phyloP scores from a whole-genome alignment of 805 yeast genomes.

The Tetrapisispora taiwanensis region DNA sequence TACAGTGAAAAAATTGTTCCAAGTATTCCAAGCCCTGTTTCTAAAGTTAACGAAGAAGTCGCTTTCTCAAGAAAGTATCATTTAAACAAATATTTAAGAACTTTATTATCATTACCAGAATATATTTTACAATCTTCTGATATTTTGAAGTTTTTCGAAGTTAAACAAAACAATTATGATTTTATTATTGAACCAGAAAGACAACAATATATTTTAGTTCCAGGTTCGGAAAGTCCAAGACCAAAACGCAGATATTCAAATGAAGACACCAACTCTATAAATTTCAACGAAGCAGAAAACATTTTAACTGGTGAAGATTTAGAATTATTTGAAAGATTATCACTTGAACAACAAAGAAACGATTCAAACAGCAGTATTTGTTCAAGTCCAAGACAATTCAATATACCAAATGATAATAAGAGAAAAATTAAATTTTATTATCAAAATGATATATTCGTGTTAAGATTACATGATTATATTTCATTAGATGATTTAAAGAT shows the following conservation, averaged over 20 bases:
- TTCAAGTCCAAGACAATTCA: slow-evolving; percentile 1
- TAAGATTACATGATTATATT: slow-evolving; percentile 41
- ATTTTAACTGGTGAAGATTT: slow-evolving; percentile 26
- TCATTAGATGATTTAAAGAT: slow-evolving; percentile 39
- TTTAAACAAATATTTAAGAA: slow-evolving; percentile 45
- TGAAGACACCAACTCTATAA: neutral
- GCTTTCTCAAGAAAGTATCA: slow-evolving; percentile 45
- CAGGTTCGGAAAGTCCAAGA: neutral
- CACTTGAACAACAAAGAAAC: slow-evolving; percentile 7
- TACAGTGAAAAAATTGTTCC: slow-evolving; percentile 75
- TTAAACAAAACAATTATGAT: slow-evolving; percentile 32
- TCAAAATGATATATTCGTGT: slow-evolving; percentile 72
- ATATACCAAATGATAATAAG: slow-evolving; percentile 1
- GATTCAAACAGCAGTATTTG: neutral
- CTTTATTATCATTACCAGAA: slow-evolving; percentile 58
- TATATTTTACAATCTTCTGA: slow-evolving; percentile 61
- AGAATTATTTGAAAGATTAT: slow-evolving; percentile 19
- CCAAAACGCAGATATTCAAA: neutral
- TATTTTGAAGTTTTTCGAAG: slow-evolving; percentile 61
- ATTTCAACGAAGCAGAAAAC: slow-evolving; percentile 9
- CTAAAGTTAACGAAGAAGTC: slow-evolving; percentile 66
- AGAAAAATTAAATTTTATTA: slow-evolving; percentile 62
- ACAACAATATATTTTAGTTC: slow-evolving; percentile 6
- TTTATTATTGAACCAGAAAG: slow-evolving; percentile 11
- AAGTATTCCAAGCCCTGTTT: slow-evolving; percentile 88